Percentiles rank a stretch among this genome's conserved stretches.
These are phyloP conservation scores for Lasiodiplodia citricola DNA, from an alignment of 2,329 filamentous ascomycete genomes.

Conservation along the genomic window DNA sequence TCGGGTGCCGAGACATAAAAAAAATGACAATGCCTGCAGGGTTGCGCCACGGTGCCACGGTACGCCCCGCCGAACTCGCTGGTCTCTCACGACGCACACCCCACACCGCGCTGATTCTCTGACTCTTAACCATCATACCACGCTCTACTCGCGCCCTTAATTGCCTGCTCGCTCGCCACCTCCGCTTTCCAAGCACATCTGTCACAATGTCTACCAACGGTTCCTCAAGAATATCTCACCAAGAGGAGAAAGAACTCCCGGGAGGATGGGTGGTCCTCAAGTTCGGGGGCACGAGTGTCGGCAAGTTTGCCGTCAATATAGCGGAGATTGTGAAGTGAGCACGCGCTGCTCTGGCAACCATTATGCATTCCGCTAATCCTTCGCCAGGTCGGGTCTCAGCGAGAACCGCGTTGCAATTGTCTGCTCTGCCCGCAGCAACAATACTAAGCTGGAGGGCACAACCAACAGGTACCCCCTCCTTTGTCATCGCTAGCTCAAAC, in stretches of 20 bases:
- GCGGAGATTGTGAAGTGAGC: conserved; percentile 66
- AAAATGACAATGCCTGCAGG: conserved; percentile 20
- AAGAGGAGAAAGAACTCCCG: conserved; percentile 54
- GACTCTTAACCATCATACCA: conserved; percentile 22
- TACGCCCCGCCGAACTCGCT: conserved; percentile 24
- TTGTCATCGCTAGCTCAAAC: background rate
- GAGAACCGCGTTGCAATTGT: conserved; percentile 85
- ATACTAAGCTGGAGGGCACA: conserved; percentile 92
- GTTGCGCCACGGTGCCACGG: conserved; percentile 19
- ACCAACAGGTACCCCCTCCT: conserved; percentile 79
- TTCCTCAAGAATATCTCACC: conserved; percentile 41
- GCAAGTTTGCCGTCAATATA: conserved; percentile 78
- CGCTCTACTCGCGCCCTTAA: background rate
- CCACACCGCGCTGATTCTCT: conserved; percentile 19
- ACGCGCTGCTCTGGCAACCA: conserved; percentile 46
- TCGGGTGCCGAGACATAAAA: conserved; percentile 11
- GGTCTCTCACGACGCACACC: conserved; percentile 17
- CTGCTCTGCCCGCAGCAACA: conserved; percentile 92
- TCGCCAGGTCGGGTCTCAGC: conserved; percentile 56
- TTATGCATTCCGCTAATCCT: conserved; percentile 28
- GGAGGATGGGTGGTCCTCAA: conserved; percentile 86
- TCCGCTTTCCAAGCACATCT: background rate
- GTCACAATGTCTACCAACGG: conserved; percentile 24
- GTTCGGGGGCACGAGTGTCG: conserved; percentile 93
- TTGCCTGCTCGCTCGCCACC: background rate